Evolutionary conservation across 2,329 filamentous ascomycete species (phyloP), one percentile per base, ranked within the genome.

Genomic region (Pyrenophora seminiperda): DNA sequence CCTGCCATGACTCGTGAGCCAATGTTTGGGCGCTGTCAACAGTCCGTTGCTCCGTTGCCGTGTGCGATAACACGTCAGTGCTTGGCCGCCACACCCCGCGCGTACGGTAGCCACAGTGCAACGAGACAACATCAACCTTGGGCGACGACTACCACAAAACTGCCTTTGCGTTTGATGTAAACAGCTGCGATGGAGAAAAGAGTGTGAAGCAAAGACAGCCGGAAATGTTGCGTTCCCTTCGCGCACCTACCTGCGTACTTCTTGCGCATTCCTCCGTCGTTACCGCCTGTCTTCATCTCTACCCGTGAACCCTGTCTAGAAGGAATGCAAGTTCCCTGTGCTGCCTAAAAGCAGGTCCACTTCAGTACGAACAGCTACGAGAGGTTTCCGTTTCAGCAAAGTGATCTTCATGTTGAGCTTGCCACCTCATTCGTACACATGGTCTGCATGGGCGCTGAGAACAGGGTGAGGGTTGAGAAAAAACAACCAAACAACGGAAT

Each of bases 11-110:
- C 58, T 48, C 49, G 44, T 7, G 20, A 17, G 33, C 15, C 34
- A 47, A 18, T 52, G 49, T 52, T 52, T 52, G 67, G 31, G 50
- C 65, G 59, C 54, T 53, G 63, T 68, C 60, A 70, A 70, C 68
- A 47, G 43, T 48, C 58, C 29, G 63, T 67, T 68, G 63, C 45
- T 48, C 58, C 29, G 63, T 67, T 68, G 63, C 61, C 54, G 47
- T 45, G 55, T 41, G 48, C 41, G 48, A 48, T 53, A 59, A 53
- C 51, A 70, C 67, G 65, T 69, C 66, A 68, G 60, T 27, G 32
- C 38, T 58, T 62, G 59, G 64, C 59, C 46, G 54, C 54, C 60
- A 54, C 59, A 36, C 19, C 15, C 48, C 29, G 41, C 51, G 45
- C 53, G 56, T 54, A n/a, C n/a, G n/a, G n/a, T n/a, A 53, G 49